Conservation (phyloP, 768 basidiomycete species). For the Nevesoporus exiguus region DNA sequence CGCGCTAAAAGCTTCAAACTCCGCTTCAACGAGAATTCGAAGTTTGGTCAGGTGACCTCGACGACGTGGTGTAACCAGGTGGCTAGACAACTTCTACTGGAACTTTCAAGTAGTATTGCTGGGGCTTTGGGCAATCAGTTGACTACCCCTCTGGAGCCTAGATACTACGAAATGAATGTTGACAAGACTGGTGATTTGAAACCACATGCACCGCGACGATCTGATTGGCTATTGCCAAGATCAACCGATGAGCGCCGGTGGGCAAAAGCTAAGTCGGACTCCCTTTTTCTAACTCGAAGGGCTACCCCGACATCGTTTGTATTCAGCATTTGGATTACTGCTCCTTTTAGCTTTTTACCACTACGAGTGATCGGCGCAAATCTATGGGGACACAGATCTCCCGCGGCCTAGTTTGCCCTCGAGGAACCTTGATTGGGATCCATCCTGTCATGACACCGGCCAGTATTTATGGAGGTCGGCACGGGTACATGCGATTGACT, state of each 20-base stretch:
- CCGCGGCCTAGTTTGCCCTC: background rate
- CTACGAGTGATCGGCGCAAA: background rate
- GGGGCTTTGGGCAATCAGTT: no score
- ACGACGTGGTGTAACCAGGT: no score
- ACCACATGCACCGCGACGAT: no score
- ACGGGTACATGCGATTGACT: conserved; percentile 3
- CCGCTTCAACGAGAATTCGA: conserved; percentile 15
- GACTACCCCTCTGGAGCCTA: no score
- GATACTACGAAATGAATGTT: background rate
- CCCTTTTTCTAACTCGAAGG: no score
- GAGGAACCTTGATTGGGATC: background rate
- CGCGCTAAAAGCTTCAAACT: conserved; percentile 8
- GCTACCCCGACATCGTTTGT: no score
- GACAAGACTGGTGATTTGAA: no score
- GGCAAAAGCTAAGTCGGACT: no score
- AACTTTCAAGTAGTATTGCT: no score
- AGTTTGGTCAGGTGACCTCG: conserved; percentile 17
- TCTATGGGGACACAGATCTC: background rate
- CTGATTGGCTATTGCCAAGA: no score
- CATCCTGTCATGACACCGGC: background rate
- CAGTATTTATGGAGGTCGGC: background rate
- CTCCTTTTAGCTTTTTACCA: background rate
- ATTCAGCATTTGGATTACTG: background rate
- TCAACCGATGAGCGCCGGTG: no score
- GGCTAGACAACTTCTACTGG: no score